Conservation (phyloP, 805 yeast species). For the Candida tibetensis region DNA sequence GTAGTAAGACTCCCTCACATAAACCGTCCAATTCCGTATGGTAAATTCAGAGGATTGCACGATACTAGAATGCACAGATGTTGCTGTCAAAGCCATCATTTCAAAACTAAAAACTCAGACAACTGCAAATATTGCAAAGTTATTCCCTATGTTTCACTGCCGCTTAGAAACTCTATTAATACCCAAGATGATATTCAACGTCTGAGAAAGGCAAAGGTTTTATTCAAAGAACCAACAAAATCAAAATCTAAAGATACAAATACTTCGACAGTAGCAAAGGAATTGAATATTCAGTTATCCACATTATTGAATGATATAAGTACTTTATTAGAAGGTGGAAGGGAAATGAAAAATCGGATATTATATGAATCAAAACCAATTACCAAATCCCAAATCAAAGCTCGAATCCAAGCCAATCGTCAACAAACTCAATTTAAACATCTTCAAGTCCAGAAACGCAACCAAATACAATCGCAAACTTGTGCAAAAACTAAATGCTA, state of each 20-base stretch:
- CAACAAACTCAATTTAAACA: too few relatives aligned
- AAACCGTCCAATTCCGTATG: constrained; percentile 7
- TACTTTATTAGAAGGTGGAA: constrained; percentile 2
- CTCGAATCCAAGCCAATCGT: too few relatives aligned
- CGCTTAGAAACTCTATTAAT: not conserved
- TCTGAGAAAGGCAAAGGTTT: too few relatives aligned
- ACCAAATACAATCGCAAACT: too few relatives aligned
- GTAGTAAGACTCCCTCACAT: not conserved
- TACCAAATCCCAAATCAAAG: too few relatives aligned
- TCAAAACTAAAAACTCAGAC: not conserved
- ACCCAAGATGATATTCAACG: not conserved
- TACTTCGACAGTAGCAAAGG: too few relatives aligned
- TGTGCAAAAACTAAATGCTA: too few relatives aligned
- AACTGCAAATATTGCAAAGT: constrained; percentile 7
- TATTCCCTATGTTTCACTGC: constrained; percentile 11
- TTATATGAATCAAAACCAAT: too few relatives aligned
- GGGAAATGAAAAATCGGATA: not conserved
- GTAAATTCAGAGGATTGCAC: constrained; percentile 23
- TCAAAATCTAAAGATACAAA: too few relatives aligned
- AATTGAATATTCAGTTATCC: constrained; percentile 1
- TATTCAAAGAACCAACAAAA: too few relatives aligned
- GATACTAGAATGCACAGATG: constrained; percentile 25
- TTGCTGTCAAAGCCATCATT: not conserved
- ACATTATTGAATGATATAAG: constrained; percentile 5
- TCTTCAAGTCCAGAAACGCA: too few relatives aligned